phyloP scores from a whole-genome alignment of 2,329 filamentous ascomycete species.

The Fusarium euwallaceae region DNA sequence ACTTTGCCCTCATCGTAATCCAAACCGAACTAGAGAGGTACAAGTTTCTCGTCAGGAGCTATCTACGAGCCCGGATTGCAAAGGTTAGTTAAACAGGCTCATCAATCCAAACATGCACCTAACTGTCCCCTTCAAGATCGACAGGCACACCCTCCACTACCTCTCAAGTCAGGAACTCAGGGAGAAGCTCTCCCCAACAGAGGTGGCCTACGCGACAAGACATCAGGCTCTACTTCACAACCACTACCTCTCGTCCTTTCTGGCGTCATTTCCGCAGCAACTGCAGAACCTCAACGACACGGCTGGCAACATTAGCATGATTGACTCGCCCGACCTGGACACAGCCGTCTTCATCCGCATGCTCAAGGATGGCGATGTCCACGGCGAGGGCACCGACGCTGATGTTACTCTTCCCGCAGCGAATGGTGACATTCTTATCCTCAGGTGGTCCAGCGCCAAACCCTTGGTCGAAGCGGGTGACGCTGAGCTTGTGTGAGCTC shows the following conservation, averaged over 20 bases:
- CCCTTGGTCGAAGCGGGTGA: constrained; percentile 65
- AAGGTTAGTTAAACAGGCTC: constrained; percentile 70
- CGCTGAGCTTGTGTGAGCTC: constrained; percentile 67
- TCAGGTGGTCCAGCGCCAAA: constrained; percentile 82
- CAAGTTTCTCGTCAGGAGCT: constrained; percentile 89
- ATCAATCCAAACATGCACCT: not conserved
- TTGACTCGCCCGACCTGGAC: constrained; percentile 87
- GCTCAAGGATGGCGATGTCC: constrained; percentile 70
- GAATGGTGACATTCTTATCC: constrained; percentile 75
- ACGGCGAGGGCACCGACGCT: constrained; percentile 72
- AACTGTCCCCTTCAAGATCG: constrained; percentile 68
- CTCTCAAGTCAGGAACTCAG: constrained; percentile 68
- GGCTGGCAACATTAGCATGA: constrained; percentile 90
- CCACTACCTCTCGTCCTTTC: constrained; percentile 89
- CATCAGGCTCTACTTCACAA: constrained; percentile 87
- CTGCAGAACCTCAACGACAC: constrained; percentile 92
- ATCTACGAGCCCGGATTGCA: constrained; percentile 85
- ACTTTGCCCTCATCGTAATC: constrained; percentile 92
- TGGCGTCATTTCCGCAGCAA: constrained; percentile 82
- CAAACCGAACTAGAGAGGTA: constrained; percentile 96
- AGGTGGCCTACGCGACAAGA: constrained; percentile 84
- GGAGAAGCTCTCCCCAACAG: constrained; percentile 78
- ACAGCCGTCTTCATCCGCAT: constrained; percentile 87
- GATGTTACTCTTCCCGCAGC: constrained; percentile 71
- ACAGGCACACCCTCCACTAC: constrained; percentile 81